Percentiles rank a stretch among this genome's conserved stretches.
Conservation (phyloP, 441 rosid genomes). For the Aquilaria agallochum region DNA sequence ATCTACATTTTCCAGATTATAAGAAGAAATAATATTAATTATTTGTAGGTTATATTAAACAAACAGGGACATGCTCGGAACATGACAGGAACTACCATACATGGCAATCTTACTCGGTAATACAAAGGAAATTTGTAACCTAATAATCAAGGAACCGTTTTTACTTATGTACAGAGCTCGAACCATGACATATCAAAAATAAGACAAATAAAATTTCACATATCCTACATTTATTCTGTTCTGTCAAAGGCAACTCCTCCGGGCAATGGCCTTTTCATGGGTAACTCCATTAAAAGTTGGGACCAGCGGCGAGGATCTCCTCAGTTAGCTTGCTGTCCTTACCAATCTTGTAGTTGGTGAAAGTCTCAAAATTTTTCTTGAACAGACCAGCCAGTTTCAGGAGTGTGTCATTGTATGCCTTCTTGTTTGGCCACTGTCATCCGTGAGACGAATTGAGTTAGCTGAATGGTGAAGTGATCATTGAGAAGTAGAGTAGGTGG, state of each 20-base stretch:
- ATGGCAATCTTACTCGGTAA: too few species aligned
- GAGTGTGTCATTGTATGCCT: constrained; percentile 62
- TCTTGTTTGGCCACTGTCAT: constrained; percentile 70
- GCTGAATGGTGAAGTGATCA: background rate
- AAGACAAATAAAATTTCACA: too few species aligned
- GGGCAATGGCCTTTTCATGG: background rate
- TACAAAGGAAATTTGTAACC: too few species aligned
- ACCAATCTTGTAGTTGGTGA: constrained; percentile 69
- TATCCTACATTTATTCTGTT: background rate
- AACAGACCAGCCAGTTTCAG: constrained; percentile 74
- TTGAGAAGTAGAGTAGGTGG: background rate
- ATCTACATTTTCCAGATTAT: too few species aligned
- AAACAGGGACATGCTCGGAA: too few species aligned
- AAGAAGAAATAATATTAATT: too few species aligned
- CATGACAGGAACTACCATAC: too few species aligned
- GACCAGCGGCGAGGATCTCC: constrained; percentile 83
- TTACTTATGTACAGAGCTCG: too few species aligned
- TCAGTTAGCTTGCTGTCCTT: constrained; percentile 57
- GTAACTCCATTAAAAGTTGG: constrained; percentile 32
- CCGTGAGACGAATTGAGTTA: background rate
- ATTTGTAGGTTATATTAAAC: too few species aligned
- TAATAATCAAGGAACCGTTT: too few species aligned
- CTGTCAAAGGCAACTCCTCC: background rate
- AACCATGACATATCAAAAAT: too few species aligned
- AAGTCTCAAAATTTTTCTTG: constrained; percentile 71